A percentile compares a stretch with the other conserved stretches of the same genome.
Conservation (phyloP, 2,329 filamentous ascomycete species). For the Penicillium sp. region DNA sequence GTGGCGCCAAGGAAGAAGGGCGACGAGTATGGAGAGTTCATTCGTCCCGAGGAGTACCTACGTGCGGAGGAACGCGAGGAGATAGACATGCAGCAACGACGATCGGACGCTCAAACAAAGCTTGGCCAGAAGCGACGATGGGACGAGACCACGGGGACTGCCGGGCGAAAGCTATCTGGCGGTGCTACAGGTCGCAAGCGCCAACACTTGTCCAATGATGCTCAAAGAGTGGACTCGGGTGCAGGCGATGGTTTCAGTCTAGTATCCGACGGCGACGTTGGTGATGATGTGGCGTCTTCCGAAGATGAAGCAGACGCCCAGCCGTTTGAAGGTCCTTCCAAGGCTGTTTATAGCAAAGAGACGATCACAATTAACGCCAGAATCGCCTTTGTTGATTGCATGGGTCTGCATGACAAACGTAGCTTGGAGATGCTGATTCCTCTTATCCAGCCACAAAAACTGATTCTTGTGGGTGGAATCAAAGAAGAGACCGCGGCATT, state of each 20-base stretch:
- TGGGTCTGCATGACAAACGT: constrained; percentile 87
- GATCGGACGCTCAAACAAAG: constrained; percentile 57
- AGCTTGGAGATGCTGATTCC: constrained; percentile 94
- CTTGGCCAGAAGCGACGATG: constrained; percentile 93
- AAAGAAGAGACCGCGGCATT: constrained; percentile 74
- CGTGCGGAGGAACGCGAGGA: constrained; percentile 88
- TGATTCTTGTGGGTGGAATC: constrained; percentile 85
- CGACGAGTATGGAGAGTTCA: constrained; percentile 92
- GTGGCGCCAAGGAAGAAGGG: constrained; percentile 73
- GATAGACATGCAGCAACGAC: constrained; percentile 62
- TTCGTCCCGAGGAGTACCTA: constrained; percentile 89
- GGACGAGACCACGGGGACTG: constrained; percentile 64
- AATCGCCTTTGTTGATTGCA: constrained; percentile 87
- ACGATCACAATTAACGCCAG: constrained; percentile 68
- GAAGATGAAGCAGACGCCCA: constrained; percentile 54
- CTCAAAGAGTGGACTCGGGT: constrained; percentile 38
- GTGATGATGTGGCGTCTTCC: constrained; percentile 57
- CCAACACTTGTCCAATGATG: constrained; percentile 47
- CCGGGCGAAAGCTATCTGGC: constrained; percentile 39
- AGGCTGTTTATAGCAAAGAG: constrained; percentile 65
- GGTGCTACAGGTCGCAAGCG: constrained; percentile 58
- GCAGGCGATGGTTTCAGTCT: constrained; percentile 52
- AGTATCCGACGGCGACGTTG: constrained; percentile 56
- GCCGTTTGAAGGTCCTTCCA: constrained; percentile 66
- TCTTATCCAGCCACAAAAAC: constrained; percentile 86